phyloP scores from a whole-genome alignment of 2,329 filamentous ascomycete genomes.

The Zymoseptoria crescenta region DNA sequence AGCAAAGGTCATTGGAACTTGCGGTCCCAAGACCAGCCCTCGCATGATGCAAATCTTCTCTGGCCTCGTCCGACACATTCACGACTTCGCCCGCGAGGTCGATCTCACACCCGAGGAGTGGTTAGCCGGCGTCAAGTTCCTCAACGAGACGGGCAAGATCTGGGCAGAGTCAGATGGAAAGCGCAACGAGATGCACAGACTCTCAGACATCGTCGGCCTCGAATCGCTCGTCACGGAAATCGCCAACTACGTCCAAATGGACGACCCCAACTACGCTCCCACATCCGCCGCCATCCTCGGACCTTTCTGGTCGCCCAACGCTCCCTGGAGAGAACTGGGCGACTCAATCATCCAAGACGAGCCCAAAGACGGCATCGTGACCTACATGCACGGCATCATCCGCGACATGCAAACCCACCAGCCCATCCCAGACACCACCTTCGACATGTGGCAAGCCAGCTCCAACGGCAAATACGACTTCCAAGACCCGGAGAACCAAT shows the following conservation, averaged over 20 bases:
- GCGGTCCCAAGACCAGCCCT: slow-evolving; percentile 60
- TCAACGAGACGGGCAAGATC: slow-evolving; percentile 66
- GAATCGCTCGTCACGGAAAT: slow-evolving; percentile 64
- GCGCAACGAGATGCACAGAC: slow-evolving; percentile 65
- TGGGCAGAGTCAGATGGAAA: slow-evolving; percentile 49
- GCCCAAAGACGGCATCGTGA: slow-evolving; percentile 50
- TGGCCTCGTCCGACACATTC: slow-evolving; percentile 61
- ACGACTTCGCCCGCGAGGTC: slow-evolving; percentile 71
- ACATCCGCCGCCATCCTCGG: slow-evolving; percentile 72
- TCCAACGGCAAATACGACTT: slow-evolving; percentile 64
- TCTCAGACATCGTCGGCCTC: slow-evolving; percentile 66
- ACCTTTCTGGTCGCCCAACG: slow-evolving; percentile 69
- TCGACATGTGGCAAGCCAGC: slow-evolving; percentile 73
- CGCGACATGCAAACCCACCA: slow-evolving; percentile 56
- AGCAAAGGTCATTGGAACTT: slow-evolving; percentile 62
- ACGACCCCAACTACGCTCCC: slow-evolving; percentile 53
- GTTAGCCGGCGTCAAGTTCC: slow-evolving; percentile 65
- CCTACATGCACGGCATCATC: slow-evolving; percentile 63
- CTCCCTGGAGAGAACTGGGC: slow-evolving; percentile 62
- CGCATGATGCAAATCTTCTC: slow-evolving; percentile 57
- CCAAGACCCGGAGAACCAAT: slow-evolving; percentile 64
- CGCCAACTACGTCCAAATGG: slow-evolving; percentile 52
- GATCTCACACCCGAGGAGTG: slow-evolving; percentile 71
- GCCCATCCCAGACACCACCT: slow-evolving; percentile 59
- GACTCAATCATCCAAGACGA: slow-evolving; percentile 58